These are phyloP conservation scores for Exophiala viscosa DNA, from an alignment of 2,329 filamentous ascomycete species.

Conservation along the genomic window DNA sequence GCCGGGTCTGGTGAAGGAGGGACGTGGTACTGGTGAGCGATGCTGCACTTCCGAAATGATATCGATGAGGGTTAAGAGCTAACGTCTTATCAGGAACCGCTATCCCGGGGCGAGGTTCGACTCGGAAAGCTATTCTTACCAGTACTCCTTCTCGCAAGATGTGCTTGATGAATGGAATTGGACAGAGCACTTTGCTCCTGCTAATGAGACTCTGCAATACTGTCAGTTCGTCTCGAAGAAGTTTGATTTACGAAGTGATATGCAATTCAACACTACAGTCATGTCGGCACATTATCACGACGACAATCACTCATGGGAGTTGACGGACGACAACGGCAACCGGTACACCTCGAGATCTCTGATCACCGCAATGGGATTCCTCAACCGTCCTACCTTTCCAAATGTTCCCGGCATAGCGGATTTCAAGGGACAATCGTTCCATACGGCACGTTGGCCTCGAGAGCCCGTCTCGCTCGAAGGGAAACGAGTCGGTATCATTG, in stretches of 20 bases:
- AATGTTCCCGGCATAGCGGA: constrained; percentile 55
- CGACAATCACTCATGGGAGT: constrained; percentile 37
- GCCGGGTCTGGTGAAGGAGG: constrained; percentile 10
- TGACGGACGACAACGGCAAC: constrained; percentile 41
- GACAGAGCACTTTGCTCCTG: constrained; percentile 13
- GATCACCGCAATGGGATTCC: constrained; percentile 47
- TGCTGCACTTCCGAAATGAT: too few relatives aligned
- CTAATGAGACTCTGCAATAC: constrained; percentile 37
- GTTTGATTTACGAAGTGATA: constrained; percentile 42
- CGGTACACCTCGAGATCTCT: constrained; percentile 41
- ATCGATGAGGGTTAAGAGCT: neutral
- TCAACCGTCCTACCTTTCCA: constrained; percentile 57
- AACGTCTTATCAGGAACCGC: constrained; percentile 12
- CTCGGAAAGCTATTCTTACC: constrained; percentile 31
- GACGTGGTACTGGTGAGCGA: constrained; percentile 13
- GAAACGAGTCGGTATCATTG: constrained; percentile 60
- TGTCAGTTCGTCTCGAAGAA: constrained; percentile 45
- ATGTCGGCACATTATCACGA: constrained; percentile 39
- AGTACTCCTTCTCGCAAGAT: constrained; percentile 29
- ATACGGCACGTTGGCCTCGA: constrained; percentile 51
- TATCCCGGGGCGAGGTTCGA: constrained; percentile 36
- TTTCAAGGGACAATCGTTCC: constrained; percentile 53
- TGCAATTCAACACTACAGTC: constrained; percentile 43
- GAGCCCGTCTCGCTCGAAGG: constrained; percentile 51
- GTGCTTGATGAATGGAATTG: constrained; percentile 24